These are phyloP conservation scores for Neurospora sp. DNA, from an alignment of 495 filamentous ascomycete species.

Conservation along the genomic window DNA sequence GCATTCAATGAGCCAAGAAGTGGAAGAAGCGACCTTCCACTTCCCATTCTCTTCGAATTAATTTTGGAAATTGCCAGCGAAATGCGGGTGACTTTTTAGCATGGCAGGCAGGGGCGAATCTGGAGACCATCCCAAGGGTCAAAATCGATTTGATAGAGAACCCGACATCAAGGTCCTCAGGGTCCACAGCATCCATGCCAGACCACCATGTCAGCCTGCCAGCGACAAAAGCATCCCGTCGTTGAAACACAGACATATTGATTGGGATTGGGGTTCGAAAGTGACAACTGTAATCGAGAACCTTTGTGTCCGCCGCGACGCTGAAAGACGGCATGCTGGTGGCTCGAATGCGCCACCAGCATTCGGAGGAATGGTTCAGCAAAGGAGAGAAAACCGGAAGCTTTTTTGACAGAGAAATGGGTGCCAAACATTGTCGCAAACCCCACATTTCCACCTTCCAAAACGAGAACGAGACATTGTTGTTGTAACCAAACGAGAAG, in stretches of 20 bases:
- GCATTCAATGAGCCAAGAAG: too few relatives aligned
- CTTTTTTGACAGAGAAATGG: too few relatives aligned
- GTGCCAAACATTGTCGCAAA: background rate
- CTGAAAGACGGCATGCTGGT: background rate
- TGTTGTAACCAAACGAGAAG: background rate
- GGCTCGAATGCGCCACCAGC: too few relatives aligned
- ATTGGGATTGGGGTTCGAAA: too few relatives aligned
- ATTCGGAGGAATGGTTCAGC: background rate
- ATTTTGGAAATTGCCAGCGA: too few relatives aligned
- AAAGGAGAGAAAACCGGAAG: background rate
- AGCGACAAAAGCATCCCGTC: background rate
- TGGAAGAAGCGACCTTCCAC: too few relatives aligned
- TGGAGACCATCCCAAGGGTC: background rate
- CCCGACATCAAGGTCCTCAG: background rate
- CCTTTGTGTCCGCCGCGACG: background rate
- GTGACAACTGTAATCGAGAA: background rate
- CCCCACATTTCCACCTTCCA: slow-evolving; percentile 1
- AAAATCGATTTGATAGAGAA: background rate
- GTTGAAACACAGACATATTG: background rate
- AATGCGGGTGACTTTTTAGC: too few relatives aligned
- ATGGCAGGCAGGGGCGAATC: too few relatives aligned
- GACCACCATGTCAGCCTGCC: background rate
- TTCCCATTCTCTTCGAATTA: too few relatives aligned
- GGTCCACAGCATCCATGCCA: background rate
- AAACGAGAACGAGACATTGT: background rate